Evolutionary conservation across 2,329 filamentous ascomycete genomes (phyloP), one percentile per base, ranked within the genome.

Genomic region (Fusarium aywerte): DNA sequence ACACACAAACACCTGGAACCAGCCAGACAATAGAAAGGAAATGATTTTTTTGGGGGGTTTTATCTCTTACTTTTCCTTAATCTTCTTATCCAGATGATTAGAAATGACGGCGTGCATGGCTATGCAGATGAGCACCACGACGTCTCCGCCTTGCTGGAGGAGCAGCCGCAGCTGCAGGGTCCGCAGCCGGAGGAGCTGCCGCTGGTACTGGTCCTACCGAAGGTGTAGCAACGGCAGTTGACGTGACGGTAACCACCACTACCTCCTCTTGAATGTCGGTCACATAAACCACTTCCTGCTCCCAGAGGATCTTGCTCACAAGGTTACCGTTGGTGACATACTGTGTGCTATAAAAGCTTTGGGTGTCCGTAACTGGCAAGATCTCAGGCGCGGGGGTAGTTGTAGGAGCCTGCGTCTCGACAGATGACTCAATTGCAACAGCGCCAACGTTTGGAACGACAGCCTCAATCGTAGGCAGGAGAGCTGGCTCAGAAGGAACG

Each of bases 271-370:
- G 72, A 25, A 80, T 74, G 54, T 82, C 76, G 1, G 84, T 87
- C 16, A 87, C 83, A 50, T 83, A 87, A 27, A 87, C 81, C 6
- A 82, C 72, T 43, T 85, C 81, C 76, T 88, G 81, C 51, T 85
- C 83, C 82, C 85, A 87, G 13, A 87, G 75, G 21, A 90, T 81
- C 77, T 89, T 83, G 63, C 81, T 81, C 13, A 90, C 84, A 8
- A 82, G 69, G 42, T 80, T 79, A 50, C 81, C 82, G 10, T 78
- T 77, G 18, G 86, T 88, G 44, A 83, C 63, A 62, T 81, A 87
- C 67, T 87, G 76, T 7, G 86, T 89, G 74, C 83, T 85, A 62
- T 67, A 81, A 66, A 69, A 76, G 58, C 69, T 77, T 53, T 76
- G 71, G 58, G 80, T 80, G 32, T 79, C 76, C 11, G 74, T 69